Evolutionary conservation across 2,329 filamentous ascomycete species (phyloP).

Genomic region (Apiospora marii): DNA sequence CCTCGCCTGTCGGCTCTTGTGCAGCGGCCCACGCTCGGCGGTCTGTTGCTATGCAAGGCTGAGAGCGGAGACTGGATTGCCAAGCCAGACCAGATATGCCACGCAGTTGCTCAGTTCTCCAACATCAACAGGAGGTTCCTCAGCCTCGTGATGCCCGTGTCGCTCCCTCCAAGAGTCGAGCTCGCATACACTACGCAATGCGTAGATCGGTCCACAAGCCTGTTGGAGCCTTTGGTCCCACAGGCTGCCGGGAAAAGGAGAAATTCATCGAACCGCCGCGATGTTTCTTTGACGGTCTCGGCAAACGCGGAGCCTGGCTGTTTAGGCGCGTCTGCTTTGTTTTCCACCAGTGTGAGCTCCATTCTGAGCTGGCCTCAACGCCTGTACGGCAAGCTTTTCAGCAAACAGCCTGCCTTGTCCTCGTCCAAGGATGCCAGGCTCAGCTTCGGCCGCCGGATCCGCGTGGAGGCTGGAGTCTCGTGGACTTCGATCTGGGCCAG

Average conservation of each 20-base stretch:
- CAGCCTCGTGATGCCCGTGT: conserved; percentile 39
- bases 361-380: background rate
- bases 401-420: background rate
- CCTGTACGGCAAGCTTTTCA: background rate
- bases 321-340: conserved; percentile 35
- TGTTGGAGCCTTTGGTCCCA: conserved; percentile 30
- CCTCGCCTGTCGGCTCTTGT: conserved; percentile 45
- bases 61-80: conserved; percentile 53
- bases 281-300: conserved; percentile 51
- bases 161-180: conserved; percentile 49
- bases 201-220: background rate
- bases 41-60: conserved; percentile 47
- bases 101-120: conserved; percentile 44
- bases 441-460: conserved; percentile 35
- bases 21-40: conserved; percentile 43
- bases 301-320: conserved; percentile 36
- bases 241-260: conserved; percentile 42
- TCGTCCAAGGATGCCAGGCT: background rate
- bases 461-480: conserved; percentile 53
- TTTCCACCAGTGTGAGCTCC: background rate
- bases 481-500: conserved; percentile 45
- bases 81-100: conserved; percentile 39
- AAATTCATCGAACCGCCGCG: background rate
- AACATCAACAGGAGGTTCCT: conserved; percentile 40
- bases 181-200: conserved; percentile 48